Base-by-base conservation (phyloP, 257 asterid species). In the Coffea eugenioides region DNA sequence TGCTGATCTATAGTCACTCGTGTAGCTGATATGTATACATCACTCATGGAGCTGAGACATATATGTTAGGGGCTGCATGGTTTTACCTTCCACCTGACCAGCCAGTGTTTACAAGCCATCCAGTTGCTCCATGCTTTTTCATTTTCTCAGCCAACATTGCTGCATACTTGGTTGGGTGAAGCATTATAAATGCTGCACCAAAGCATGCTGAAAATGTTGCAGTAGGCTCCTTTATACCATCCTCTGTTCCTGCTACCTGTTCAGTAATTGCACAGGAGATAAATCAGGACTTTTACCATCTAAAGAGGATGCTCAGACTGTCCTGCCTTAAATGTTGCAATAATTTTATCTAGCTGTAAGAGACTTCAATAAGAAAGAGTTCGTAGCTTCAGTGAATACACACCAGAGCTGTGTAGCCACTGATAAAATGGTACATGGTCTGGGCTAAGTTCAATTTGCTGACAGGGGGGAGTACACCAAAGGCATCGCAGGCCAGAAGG, bases 241-340 rank as follows among this genome's bases (percentile, higher is more conserved):
- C 98, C 84, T 91, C 98, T 1, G 98, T 94, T 75, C 98, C 98
- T n/a, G 98, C 98, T 27, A 94, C 97, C 98, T 94, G 77, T 81
- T 54, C 56, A 66, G 39, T 68, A 3, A 43, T 27, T 7, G 45
- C 36, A 77, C 61, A 15, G 27, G 23, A 34, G n/a, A 65, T 27
- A 0, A 14, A 14, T 49, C 7, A 59, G 15, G 48, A 76, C 48
- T 3, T 36, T 11, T 21, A 27, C 12, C 69, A 11, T 64, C 13
- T 48, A 25, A 18, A 8, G 0, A 13, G 39, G 27, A 16, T 39
- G 7, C 6, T 27, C 8, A 51, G 14, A 56, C n/a, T 18, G 31
- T 65, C 39, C n/a, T 69, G 51, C 51, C 25, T 10, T 46, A 16
- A 41, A 72, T 52, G 27, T 56, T 12, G 16, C 11, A 61, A 6